Conservation (phyloP, 345 rosid species). For the Rhizophora mangle region DNA sequence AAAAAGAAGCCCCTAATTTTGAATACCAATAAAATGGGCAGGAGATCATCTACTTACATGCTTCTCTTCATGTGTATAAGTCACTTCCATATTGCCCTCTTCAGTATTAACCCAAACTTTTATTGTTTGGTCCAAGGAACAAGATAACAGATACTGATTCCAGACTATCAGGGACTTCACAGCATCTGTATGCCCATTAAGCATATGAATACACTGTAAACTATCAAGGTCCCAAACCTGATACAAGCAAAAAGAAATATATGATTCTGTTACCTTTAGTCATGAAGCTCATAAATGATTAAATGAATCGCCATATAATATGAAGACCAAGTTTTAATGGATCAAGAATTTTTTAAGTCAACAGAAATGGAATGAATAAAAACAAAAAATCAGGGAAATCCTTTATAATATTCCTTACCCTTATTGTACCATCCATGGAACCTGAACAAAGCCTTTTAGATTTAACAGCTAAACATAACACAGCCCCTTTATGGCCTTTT, state of each 20-base stretch:
- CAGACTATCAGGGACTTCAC: slow-evolving; percentile 59
- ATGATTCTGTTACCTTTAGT: too few relatives aligned
- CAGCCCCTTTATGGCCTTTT: slow-evolving; percentile 37
- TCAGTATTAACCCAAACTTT: slow-evolving; percentile 44
- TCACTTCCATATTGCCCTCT: slow-evolving; percentile 25
- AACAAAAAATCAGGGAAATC: background rate
- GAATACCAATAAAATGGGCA: too few relatives aligned
- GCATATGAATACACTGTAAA: slow-evolving; percentile 32
- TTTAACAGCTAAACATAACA: slow-evolving; percentile 38
- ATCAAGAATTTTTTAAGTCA: background rate
- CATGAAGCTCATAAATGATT: background rate
- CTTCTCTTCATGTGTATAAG: slow-evolving; percentile 27
- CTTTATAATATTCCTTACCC: slow-evolving; percentile 26
- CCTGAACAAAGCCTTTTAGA: slow-evolving; percentile 40
- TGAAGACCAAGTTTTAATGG: background rate
- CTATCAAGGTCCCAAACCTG: slow-evolving; percentile 56
- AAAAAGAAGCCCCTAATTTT: too few relatives aligned
- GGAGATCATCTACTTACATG: slow-evolving; percentile 25
- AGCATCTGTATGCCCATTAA: slow-evolving; percentile 43
- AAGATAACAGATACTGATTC: slow-evolving; percentile 47
- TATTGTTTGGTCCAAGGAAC: slow-evolving; percentile 53
- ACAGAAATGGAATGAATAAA: background rate
- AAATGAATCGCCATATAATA: too few relatives aligned
- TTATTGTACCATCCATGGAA: slow-evolving; percentile 45
- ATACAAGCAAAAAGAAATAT: background rate